Conservation (phyloP, 768 basidiomycete genomes). For the Mrakia blollopis region DNA sequence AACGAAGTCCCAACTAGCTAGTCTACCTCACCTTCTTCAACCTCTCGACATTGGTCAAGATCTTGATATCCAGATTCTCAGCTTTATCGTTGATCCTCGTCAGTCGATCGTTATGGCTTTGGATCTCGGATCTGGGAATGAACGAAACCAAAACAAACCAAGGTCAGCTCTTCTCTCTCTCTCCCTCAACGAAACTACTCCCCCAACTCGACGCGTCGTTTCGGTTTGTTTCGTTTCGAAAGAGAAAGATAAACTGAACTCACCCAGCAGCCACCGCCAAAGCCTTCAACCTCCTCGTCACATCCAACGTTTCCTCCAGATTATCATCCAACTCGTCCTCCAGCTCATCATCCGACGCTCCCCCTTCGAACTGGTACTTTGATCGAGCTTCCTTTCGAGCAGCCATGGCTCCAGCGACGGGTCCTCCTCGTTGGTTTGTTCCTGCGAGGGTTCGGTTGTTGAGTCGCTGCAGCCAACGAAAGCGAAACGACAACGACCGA, state of each 20-base stretch:
- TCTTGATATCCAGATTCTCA: constrained; percentile 62
- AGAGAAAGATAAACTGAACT: background rate
- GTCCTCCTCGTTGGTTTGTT: constrained; percentile 48
- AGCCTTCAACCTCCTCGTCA: constrained; percentile 51
- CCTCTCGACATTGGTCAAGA: constrained; percentile 76
- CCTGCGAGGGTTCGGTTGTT: constrained; percentile 41
- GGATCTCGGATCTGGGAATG: constrained; percentile 76
- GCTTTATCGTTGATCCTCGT: constrained; percentile 74
- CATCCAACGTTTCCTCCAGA: constrained; percentile 74
- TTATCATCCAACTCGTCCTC: constrained; percentile 93
- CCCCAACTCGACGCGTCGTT: no score
- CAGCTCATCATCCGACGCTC: constrained; percentile 82
- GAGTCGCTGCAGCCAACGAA: constrained; percentile 17
- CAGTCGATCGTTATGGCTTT: constrained; percentile 76
- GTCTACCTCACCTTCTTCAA: constrained; percentile 47
- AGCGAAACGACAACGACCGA: background rate
- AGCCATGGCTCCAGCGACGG: constrained; percentile 53
- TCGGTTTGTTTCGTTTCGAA: background rate
- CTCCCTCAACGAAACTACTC: background rate
- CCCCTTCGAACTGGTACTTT: constrained; percentile 86
- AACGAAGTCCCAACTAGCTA: background rate
- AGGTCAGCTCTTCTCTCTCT: background rate
- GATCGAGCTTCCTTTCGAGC: constrained; percentile 65
- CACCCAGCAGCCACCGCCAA: constrained; percentile 38
- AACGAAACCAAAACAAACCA: background rate